Base-by-base conservation (phyloP, 1,139 yeast species). In the Candida mesenterica region DNA sequence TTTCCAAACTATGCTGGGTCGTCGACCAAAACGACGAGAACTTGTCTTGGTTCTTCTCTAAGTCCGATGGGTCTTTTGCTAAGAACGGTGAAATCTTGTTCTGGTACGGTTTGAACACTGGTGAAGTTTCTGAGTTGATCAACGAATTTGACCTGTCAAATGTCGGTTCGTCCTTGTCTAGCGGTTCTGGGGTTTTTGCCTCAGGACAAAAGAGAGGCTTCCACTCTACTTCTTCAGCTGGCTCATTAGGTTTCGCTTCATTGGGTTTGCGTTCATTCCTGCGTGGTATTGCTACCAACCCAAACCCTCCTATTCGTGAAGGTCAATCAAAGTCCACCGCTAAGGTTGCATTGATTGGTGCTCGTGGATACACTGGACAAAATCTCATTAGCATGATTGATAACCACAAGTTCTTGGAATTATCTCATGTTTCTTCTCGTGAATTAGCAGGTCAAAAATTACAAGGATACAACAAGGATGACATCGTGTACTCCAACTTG, bases 301-400 rank as follows among this genome's bases (percentile, higher is more conserved):
- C 95, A 37, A 84, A 82, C 56, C 88, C 90, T 9, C 92, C 94
- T 15, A 49, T 76, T 30, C 69, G 69, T 41, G 68, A 72, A 38
- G 94, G 88, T 24, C 59, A 76, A 31, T 85, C 81, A 64, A 68
- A 72, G 30, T 60, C 68, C 34, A 77, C 76, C 64, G 68, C 87
- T 26, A 79, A 78, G 42, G 90, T 94, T 33, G 98, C 97, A 1
- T 75, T 92, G 50, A 90, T 92, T 56, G 99, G 99, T 51, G 99
- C 98, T 28, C 83, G 99, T 66, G 99, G 99, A 27, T 88, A 79
- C 65, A 90, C 97, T 20, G 99, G 98, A 23, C 96, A 86, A 65
- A 92, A 92, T 51, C 75, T 92, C 60, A 88, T 92, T 49, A 77
- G 82, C 33, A 72, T 92, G 67, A 85, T 92, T 47, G 88, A 92